These are phyloP conservation scores for Triticum monococcum DNA, from an alignment of 176 grass and related monocot species.

Conservation along the genomic window DNA sequence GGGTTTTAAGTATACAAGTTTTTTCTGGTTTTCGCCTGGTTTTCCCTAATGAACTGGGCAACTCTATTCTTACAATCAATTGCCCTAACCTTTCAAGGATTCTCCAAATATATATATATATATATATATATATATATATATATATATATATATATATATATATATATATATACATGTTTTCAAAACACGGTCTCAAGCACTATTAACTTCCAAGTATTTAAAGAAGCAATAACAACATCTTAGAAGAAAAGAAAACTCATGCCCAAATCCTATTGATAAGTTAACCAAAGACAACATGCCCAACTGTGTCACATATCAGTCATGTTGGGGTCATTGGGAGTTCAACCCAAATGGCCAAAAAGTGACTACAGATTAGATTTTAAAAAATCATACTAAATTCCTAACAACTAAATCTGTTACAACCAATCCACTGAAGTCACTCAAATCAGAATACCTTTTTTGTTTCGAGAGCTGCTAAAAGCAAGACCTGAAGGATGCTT, in stretches of 20 bases:
- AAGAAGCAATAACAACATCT: not conserved
- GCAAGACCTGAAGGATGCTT: not conserved
- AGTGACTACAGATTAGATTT: not conserved
- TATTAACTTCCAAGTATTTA: slow-evolving; percentile 3
- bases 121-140: not conserved
- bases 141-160: too few relatives aligned
- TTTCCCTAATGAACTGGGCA: not conserved
- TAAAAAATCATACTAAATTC: not conserved
- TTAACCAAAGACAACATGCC: not conserved
- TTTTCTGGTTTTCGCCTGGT: not conserved
- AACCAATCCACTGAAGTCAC: not conserved
- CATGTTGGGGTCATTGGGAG: not conserved
- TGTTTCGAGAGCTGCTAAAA: not conserved
- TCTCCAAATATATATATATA: not conserved
- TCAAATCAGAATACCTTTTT: not conserved
- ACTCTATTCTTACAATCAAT: not conserved
- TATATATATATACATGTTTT: not conserved
- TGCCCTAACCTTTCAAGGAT: not conserved
- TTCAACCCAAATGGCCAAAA: not conserved
- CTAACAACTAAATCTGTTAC: not conserved
- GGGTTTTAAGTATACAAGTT: not conserved
- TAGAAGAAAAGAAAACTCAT: not conserved
- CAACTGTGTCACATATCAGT: not conserved
- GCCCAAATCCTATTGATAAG: not conserved
- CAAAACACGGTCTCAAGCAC: not conserved